Percentiles rank a stretch among this genome's conserved stretches.
Evolutionary conservation across 306 rosid species (phyloP).

Genomic region (Castanea sativa): DNA sequence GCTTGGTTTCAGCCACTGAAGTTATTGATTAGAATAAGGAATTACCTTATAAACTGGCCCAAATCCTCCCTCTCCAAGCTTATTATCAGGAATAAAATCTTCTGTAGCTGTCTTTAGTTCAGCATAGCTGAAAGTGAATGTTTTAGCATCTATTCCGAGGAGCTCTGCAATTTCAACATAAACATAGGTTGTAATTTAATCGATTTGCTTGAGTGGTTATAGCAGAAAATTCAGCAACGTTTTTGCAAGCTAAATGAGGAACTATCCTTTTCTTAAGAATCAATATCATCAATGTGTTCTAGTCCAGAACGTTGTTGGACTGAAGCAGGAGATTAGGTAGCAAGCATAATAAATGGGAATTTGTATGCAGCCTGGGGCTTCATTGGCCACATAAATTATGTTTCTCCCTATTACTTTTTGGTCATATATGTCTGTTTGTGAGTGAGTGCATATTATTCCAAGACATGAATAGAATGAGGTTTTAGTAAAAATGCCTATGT

Average conservation of each 20-base stretch:
- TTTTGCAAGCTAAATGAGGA: neutral
- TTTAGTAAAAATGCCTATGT: too few species aligned
- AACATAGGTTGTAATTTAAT: neutral
- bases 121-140: slow-evolving; percentile 58
- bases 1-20: neutral
- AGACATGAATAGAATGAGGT: too few species aligned
- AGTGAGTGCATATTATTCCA: too few species aligned
- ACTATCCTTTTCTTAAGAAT: neutral
- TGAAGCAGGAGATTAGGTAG: neutral
- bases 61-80: slow-evolving; percentile 84
- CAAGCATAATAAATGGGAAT: too few species aligned
- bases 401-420: too few species aligned
- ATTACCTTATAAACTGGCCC: slow-evolving; percentile 79
- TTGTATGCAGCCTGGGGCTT: too few species aligned
- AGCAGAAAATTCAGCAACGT: neutral
- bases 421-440: too few species aligned
- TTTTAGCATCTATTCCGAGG: slow-evolving; percentile 57
- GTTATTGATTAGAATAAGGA: too few species aligned
- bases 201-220: neutral
- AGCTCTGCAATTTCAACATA: slow-evolving; percentile 46
- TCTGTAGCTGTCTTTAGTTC: slow-evolving; percentile 59
- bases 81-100: slow-evolving; percentile 54
- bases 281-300: neutral
- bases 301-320: neutral
- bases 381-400: too few species aligned